phyloP scores from a whole-genome alignment of 495 filamentous ascomycete genomes.

The Clavariopsis aquatica region DNA sequence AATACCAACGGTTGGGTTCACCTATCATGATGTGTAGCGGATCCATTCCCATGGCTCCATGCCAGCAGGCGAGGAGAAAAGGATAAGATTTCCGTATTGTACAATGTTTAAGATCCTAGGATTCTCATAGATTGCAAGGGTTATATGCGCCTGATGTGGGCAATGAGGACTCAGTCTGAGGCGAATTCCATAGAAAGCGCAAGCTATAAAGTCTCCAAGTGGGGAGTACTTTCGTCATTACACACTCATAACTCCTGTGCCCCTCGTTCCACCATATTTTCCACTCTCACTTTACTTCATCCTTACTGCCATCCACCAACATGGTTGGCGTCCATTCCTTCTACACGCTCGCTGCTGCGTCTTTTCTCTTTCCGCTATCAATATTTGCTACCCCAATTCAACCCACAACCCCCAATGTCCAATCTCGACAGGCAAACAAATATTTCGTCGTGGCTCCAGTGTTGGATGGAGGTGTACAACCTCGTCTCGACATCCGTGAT shows the following conservation, averaged over 20 bases:
- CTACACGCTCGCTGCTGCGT: neutral
- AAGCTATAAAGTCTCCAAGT: neutral
- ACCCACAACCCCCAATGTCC: neutral
- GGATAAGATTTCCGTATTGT: neutral
- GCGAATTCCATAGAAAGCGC: neutral
- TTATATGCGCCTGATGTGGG: neutral
- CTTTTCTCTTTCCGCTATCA: neutral
- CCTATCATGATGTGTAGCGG: neutral
- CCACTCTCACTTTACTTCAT: neutral
- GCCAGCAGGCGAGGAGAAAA: neutral
- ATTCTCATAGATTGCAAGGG: neutral
- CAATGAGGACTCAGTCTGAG: neutral
- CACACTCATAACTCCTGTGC: neutral
- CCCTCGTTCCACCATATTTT: neutral
- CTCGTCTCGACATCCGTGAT: slow-evolving; percentile 40
- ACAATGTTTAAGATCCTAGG: neutral
- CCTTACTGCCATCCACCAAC: neutral
- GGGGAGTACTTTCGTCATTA: neutral
- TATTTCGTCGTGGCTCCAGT: slow-evolving; percentile 32
- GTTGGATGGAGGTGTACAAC: slow-evolving; percentile 31
- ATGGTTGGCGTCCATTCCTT: slow-evolving; percentile 15
- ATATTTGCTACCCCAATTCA: neutral
- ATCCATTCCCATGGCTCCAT: neutral
- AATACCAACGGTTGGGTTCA: neutral
- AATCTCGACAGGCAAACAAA: slow-evolving; percentile 8